Conservation (phyloP, 768 basidiomycete species). For the Xerocomus brunneocitrinus region DNA sequence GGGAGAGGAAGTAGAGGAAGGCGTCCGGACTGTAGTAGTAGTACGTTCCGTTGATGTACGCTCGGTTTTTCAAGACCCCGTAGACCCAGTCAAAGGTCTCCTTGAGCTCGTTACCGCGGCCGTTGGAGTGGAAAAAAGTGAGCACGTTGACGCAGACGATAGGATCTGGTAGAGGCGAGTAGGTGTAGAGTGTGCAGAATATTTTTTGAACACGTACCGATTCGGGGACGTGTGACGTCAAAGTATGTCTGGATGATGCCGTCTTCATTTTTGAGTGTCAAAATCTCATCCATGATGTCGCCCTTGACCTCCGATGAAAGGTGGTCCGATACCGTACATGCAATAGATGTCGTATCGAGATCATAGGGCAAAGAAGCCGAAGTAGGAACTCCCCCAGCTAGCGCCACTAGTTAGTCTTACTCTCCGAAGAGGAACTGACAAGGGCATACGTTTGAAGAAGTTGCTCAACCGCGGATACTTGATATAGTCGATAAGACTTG, state of each 20-base stretch:
- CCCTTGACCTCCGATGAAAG: slow-evolving; percentile 13
- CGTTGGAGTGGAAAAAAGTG: slow-evolving; percentile 19
- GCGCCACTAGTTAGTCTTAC: not conserved
- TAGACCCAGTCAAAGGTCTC: slow-evolving; percentile 22
- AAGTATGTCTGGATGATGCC: slow-evolving; percentile 22
- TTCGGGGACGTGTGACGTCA: slow-evolving; percentile 17
- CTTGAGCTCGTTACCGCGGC: slow-evolving; percentile 11
- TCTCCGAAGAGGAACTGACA: not conserved
- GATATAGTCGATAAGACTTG: slow-evolving; percentile 16
- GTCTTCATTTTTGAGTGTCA: slow-evolving; percentile 14
- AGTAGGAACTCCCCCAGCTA: slow-evolving; percentile 9
- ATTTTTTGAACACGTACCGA: slow-evolving; percentile 8
- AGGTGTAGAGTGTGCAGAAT: not conserved
- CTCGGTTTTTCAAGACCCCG: slow-evolving; percentile 18
- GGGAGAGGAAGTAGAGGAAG: slow-evolving; percentile 22
- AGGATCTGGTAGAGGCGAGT: slow-evolving; percentile 8
- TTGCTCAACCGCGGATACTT: slow-evolving; percentile 19
- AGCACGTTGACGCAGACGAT: slow-evolving; percentile 18
- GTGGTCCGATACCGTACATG: slow-evolving; percentile 18
- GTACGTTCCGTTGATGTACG: slow-evolving; percentile 17
- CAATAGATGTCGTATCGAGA: slow-evolving; percentile 18
- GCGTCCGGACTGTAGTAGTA: slow-evolving; percentile 18
- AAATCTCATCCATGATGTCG: slow-evolving; percentile 23
- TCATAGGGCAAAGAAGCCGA: slow-evolving; percentile 14
- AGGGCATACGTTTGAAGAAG: slow-evolving; percentile 15